A percentile compares a stretch with the other conserved stretches of the same genome.
Conservation (phyloP, 352 stramenopile genomes). For the Pythium oligandrum region DNA sequence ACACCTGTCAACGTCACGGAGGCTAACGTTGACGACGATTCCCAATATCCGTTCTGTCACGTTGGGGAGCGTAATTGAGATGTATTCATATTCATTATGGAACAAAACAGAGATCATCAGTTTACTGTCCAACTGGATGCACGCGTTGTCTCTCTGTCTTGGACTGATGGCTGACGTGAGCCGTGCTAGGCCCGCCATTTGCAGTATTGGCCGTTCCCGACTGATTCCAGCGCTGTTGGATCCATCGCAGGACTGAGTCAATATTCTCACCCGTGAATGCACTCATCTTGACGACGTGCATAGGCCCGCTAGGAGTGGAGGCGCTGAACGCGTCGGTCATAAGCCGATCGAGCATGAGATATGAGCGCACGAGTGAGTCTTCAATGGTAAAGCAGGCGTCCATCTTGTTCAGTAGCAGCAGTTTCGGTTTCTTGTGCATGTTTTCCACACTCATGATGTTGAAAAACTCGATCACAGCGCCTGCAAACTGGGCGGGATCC, state of each 20-base stretch:
- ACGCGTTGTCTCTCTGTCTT: constrained; percentile 19
- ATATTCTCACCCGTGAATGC: constrained; percentile 56
- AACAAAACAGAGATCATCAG: neutral
- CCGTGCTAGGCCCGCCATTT: constrained; percentile 3
- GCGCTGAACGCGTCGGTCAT: constrained; percentile 16
- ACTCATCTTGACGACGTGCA: constrained; percentile 58
- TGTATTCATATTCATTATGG: neutral
- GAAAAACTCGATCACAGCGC: constrained; percentile 57
- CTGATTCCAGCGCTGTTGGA: constrained; percentile 25
- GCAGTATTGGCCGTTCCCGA: constrained; percentile 3
- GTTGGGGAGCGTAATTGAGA: constrained; percentile 54
- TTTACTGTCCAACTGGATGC: constrained; percentile 25
- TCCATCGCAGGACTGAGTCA: constrained; percentile 50
- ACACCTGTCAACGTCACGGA: constrained; percentile 18
- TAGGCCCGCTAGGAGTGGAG: constrained; percentile 20
- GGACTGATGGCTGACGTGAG: constrained; percentile 17
- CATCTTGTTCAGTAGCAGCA: constrained; percentile 70
- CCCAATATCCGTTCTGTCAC: constrained; percentile 53
- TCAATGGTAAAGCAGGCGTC: constrained; percentile 44
- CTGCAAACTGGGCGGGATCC: constrained; percentile 41
- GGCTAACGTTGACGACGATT: constrained; percentile 1
- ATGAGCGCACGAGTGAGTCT: constrained; percentile 40
- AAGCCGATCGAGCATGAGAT: constrained; percentile 52
- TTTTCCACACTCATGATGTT: constrained; percentile 42
- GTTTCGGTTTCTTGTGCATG: constrained; percentile 56